Percentiles rank a stretch among this genome's conserved stretches.
phyloP scores from a whole-genome alignment of 352 stramenopile species.

The Globisporangium nunn region DNA sequence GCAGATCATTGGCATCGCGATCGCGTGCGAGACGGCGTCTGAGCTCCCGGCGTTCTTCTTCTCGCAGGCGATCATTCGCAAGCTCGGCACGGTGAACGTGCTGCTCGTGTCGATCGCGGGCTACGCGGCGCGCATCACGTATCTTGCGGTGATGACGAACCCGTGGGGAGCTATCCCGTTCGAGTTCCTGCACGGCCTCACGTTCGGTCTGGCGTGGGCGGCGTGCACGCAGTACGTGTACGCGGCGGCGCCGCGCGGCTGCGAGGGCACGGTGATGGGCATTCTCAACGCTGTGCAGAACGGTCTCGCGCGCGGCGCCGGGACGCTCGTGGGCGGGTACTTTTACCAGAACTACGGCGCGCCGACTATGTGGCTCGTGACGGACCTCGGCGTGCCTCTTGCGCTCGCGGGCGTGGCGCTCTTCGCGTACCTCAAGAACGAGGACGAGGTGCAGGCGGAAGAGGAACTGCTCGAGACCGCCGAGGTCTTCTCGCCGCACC shows the following conservation, averaged over 20 bases:
- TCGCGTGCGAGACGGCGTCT: constrained; percentile 73
- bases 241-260: constrained; percentile 42
- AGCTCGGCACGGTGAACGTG: constrained; percentile 67
- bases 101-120: constrained; percentile 61
- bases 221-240: constrained; percentile 77
- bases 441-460: constrained; percentile 19
- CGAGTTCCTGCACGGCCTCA: constrained; percentile 72
- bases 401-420: constrained; percentile 39
- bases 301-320: constrained; percentile 50
- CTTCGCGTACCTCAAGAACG: constrained; percentile 60
- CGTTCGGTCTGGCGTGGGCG: constrained; percentile 68
- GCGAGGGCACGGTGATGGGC: constrained; percentile 68
- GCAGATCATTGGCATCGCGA: constrained; percentile 74
- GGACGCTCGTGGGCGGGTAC: constrained; percentile 66
- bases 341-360: constrained; percentile 70
- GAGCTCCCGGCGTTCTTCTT: constrained; percentile 82
- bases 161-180: constrained; percentile 73
- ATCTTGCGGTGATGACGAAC: constrained; percentile 74
- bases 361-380: constrained; percentile 58
- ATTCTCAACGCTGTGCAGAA: constrained; percentile 75
- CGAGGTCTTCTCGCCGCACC: constrained; percentile 62
- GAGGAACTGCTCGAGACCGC: constrained; percentile 39
- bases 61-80: constrained; percentile 58
- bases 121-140: constrained; percentile 63
- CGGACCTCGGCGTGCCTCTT: constrained; percentile 59